Evolutionary conservation across 2,329 filamentous ascomycete species (phyloP), one percentile per base, ranked within the genome.

Genomic region (Neonectria neomacrospora): DNA sequence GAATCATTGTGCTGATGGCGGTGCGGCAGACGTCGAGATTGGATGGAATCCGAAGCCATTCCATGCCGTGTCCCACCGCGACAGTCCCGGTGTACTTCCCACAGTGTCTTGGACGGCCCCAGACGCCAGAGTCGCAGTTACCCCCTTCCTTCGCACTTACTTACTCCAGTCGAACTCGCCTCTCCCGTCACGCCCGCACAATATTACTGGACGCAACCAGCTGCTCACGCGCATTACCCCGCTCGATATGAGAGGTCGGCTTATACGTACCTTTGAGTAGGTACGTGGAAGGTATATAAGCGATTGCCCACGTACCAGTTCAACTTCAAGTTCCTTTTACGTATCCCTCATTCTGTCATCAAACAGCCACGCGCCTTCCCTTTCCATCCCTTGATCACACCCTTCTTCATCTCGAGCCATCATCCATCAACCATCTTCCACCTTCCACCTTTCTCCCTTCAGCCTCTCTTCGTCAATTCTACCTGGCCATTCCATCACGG

Each of bases 151-250:
- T 34, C 28, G 18, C n/a, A 37, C 34, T n/a, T n/a, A n/a, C 16
- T 14, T 16, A n/a, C 34, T 37, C 16, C 30, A 32, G 30, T 32
- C 30, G 9, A 32, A 32, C 23, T 18, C 10, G 45, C 9, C 20
- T 16, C 14, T 14, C 26, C 44, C 26, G 22, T 47, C 26, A 18
- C 45, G 34, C 14, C 37, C 34, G n/a, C 34, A 8, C 34, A 37
- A 28, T 30, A n/a, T 47, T 18, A 41, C 54, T 34, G 32, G 47
- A 48, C 60, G 26, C 54, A 57, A 48, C 44, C 48, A 51, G 54
- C 60, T 62, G 61, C 66, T 68, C 67, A 72, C 62, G 67, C 67
- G 64, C 67, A 56, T 69, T 72, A 72, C 70, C 70, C 70, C 70
- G 70, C 70, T 72, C 67, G 64, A 14, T 16, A 37, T 42, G 5